Evolutionary conservation across 2,329 filamentous ascomycete genomes (phyloP).

Genomic region (Metarhizium robertsii): DNA sequence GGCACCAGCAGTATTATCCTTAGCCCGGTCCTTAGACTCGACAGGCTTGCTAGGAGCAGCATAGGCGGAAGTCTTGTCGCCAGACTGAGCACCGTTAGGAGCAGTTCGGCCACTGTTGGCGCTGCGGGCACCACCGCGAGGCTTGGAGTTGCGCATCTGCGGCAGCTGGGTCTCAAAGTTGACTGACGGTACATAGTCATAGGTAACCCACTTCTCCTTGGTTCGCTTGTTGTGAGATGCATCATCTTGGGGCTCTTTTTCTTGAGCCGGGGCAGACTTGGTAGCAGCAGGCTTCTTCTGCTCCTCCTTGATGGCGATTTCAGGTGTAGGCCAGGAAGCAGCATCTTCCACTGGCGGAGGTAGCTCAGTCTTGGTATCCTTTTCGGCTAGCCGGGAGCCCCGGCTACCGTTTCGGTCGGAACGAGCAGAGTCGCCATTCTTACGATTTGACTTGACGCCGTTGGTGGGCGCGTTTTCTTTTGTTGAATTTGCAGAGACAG

Average conservation of each 20-base stretch:
- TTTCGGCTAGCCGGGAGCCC: slow-evolving; percentile 36
- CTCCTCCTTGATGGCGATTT: slow-evolving; percentile 60
- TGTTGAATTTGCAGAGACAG: slow-evolving; percentile 9
- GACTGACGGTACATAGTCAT: slow-evolving; percentile 75
- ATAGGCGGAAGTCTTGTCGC: slow-evolving; percentile 28
- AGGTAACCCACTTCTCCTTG: slow-evolving; percentile 80
- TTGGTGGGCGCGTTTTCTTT: slow-evolving; percentile 21
- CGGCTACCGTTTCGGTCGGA: slow-evolving; percentile 35
- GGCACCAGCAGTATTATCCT: slow-evolving; percentile 24
- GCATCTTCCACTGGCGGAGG: slow-evolving; percentile 66
- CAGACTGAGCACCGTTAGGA: slow-evolving; percentile 19
- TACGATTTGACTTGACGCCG: slow-evolving; percentile 33
- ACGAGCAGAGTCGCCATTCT: slow-evolving; percentile 30
- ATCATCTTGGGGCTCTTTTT: slow-evolving; percentile 53
- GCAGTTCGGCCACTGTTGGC: slow-evolving; percentile 29
- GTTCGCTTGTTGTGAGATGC: slow-evolving; percentile 37
- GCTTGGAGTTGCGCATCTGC: slow-evolving; percentile 37
- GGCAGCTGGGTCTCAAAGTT: slow-evolving; percentile 79
- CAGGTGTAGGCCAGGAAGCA: slow-evolving; percentile 82
- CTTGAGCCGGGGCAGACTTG: slow-evolving; percentile 51
- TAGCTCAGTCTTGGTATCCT: slow-evolving; percentile 24
- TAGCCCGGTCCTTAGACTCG: slow-evolving; percentile 25
- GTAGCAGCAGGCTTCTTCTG: slow-evolving; percentile 55
- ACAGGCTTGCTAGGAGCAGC: slow-evolving; percentile 20
- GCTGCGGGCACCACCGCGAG: slow-evolving; percentile 39